Evolutionary conservation across 257 asterid species (phyloP), one percentile per base, ranked within the genome.

Genomic region (Perilla frutescens): DNA sequence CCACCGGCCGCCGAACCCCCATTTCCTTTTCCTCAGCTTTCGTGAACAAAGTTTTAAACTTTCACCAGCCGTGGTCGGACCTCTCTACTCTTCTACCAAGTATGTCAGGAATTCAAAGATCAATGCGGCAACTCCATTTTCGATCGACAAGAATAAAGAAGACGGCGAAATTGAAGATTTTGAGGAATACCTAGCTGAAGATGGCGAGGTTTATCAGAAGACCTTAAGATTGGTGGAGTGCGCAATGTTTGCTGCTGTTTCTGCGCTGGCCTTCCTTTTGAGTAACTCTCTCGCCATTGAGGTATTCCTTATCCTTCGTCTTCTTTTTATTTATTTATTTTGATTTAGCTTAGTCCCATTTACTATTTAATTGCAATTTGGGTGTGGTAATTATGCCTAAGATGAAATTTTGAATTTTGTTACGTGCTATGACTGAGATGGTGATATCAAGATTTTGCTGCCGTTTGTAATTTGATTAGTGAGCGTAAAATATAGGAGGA

Each of bases 171-270:
- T 49, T 57, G 86, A 78, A 64, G 88, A 82, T 57, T 84, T 84
- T 37, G 96, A 84, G 39, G 89, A 91, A 57, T 89, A 89, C 77
- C 87, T 95, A 56, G 94, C 97, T 7, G 85, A 84, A 66, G 99
- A 90, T 72, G 97, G 99, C 7, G 86, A 85, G 80, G 96, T 95
- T 78, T 90, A 88, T 81, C 91, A 85, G 85, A 92, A 84, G 78
- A 95, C 98, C 12, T 72, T 95, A 26, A 74, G 98, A 80, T 79
- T 92, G 74, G 98, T 95, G 75, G 98, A 95, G 76, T 86, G 97
- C 80, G 91, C 99, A n/a, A 92, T 95, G 98, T 90, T 95, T 70
- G 94, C 98, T 71, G 98, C 97, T 71, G 91, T 92, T 75, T 90
- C 98, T 53, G 99, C 96, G 3, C 70, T 95, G 76, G 90, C 97